phyloP scores from a whole-genome alignment of 805 yeast species.

The Cyberlindnera mrakii region DNA sequence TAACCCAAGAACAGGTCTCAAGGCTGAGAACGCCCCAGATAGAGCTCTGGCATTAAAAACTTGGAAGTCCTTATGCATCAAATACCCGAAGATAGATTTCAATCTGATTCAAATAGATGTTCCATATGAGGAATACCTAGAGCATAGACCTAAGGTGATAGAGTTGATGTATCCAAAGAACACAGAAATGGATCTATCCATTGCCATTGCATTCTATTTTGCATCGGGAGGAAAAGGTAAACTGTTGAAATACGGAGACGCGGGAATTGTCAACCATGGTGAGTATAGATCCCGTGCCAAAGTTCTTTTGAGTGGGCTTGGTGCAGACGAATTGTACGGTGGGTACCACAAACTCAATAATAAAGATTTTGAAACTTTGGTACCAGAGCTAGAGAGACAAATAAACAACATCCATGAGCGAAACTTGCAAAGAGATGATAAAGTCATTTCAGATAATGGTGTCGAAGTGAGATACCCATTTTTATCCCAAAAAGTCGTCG shows the following conservation, averaged over 20 bases:
- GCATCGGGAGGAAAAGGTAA: slow-evolving; percentile 61
- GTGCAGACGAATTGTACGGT: slow-evolving; percentile 96
- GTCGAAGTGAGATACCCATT: slow-evolving; percentile 88
- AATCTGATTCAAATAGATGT: slow-evolving; percentile 66
- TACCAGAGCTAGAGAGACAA: slow-evolving; percentile 60
- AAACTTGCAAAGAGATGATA: slow-evolving; percentile 87
- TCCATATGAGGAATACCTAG: slow-evolving; percentile 57
- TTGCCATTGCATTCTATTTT: slow-evolving; percentile 92
- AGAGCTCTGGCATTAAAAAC: slow-evolving; percentile 66
- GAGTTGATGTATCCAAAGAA: slow-evolving; percentile 73
- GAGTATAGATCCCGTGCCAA: slow-evolving; percentile 47
- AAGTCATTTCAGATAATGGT: slow-evolving; percentile 81
- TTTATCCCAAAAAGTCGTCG: slow-evolving; percentile 57
- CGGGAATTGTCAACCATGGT: slow-evolving; percentile 6
- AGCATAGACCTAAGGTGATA: slow-evolving; percentile 45
- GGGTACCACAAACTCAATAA: slow-evolving; percentile 83
- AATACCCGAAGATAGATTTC: slow-evolving; percentile 37
- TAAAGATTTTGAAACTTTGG: slow-evolving; percentile 38
- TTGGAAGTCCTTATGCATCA: slow-evolving; percentile 41
- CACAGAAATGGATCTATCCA: slow-evolving; percentile 94
- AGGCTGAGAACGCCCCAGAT: slow-evolving; percentile 76
- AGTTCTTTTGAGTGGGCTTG: slow-evolving; percentile 85
- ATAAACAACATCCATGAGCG: slow-evolving; percentile 69
- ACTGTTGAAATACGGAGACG: slow-evolving; percentile 6
- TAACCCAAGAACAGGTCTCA: slow-evolving; percentile 67